phyloP scores from a whole-genome alignment of 1,139 yeast species.

The Yamadazyma dendronema region DNA sequence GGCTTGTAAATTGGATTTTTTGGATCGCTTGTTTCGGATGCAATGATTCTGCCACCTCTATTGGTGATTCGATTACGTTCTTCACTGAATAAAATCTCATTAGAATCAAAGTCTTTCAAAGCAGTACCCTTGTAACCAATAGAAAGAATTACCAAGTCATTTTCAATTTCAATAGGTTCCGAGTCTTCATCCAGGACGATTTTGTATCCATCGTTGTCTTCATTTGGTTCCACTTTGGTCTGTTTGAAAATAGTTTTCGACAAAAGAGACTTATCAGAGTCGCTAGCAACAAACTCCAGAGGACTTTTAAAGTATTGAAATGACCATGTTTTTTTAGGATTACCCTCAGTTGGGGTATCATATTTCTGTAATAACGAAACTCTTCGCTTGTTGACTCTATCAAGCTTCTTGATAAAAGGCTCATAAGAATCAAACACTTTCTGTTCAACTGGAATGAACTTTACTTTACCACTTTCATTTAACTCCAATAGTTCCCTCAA shows the following conservation, averaged over 20 bases:
- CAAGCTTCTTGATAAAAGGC: constrained; percentile 39
- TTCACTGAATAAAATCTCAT: constrained; percentile 54
- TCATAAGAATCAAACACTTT: constrained; percentile 41
- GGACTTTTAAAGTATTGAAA: constrained; percentile 75
- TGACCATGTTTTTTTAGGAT: constrained; percentile 49
- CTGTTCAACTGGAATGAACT: constrained; percentile 53
- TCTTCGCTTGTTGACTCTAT: constrained; percentile 69
- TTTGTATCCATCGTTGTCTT: constrained; percentile 29
- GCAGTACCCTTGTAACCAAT: constrained; percentile 81
- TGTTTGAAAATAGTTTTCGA: constrained; percentile 48
- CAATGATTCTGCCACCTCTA: constrained; percentile 55
- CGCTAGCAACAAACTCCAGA: constrained; percentile 41
- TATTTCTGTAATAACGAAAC: constrained; percentile 62
- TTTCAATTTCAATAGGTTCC: constrained; percentile 25
- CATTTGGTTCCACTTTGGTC: constrained; percentile 40
- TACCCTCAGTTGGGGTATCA: constrained; percentile 18
- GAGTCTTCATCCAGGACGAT: constrained; percentile 42
- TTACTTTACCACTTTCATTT: constrained; percentile 46
- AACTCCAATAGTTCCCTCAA: constrained; percentile 78
- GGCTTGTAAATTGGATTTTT: constrained; percentile 24
- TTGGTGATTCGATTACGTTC: constrained; percentile 56
- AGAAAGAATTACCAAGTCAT: constrained; percentile 76
- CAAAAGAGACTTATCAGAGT: constrained; percentile 32
- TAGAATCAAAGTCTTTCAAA: constrained; percentile 53
- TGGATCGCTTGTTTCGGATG: constrained; percentile 19